Evolutionary conservation across 2,329 filamentous ascomycete genomes (phyloP).

Genomic region (Claviceps citrina): DNA sequence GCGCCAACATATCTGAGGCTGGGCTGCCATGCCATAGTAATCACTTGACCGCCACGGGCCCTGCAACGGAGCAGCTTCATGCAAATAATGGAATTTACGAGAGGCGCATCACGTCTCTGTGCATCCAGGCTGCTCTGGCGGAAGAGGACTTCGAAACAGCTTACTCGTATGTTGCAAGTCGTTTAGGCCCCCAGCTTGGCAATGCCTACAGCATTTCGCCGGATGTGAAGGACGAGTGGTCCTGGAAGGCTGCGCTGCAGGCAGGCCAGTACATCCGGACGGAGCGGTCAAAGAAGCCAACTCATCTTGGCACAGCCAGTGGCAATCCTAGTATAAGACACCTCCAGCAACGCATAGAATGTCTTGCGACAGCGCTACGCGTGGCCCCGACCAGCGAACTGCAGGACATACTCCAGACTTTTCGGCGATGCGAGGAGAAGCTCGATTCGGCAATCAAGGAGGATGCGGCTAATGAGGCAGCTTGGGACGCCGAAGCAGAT

Average conservation of each 20-base stretch:
- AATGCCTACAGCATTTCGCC: not conserved
- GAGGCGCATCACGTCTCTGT: constrained; percentile 62
- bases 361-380: constrained; percentile 58
- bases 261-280: constrained; percentile 59
- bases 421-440: constrained; percentile 65
- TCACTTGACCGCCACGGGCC: not conserved
- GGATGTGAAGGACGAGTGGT: constrained; percentile 43
- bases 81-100: constrained; percentile 31
- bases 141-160: constrained; percentile 77
- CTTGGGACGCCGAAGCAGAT: constrained; percentile 54
- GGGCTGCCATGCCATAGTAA: constrained; percentile 24
- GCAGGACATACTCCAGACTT: constrained; percentile 60
- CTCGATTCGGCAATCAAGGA: constrained; percentile 49
- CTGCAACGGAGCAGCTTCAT: constrained; percentile 2
- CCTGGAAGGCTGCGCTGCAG: constrained; percentile 64
- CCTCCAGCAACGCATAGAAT: constrained; percentile 68
- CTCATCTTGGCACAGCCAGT: constrained; percentile 43
- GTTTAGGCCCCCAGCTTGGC: constrained; percentile 29
- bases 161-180: constrained; percentile 67
- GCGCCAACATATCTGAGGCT: constrained; percentile 48
- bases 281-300: constrained; percentile 35
- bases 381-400: constrained; percentile 56
- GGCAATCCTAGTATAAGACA: constrained; percentile 50
- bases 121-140: constrained; percentile 57
- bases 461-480: constrained; percentile 53